Evolutionary conservation across 208 protist species (phyloP), one percentile per base, ranked within the genome.

Genomic region (Trypanosomatidae sp.): DNA sequence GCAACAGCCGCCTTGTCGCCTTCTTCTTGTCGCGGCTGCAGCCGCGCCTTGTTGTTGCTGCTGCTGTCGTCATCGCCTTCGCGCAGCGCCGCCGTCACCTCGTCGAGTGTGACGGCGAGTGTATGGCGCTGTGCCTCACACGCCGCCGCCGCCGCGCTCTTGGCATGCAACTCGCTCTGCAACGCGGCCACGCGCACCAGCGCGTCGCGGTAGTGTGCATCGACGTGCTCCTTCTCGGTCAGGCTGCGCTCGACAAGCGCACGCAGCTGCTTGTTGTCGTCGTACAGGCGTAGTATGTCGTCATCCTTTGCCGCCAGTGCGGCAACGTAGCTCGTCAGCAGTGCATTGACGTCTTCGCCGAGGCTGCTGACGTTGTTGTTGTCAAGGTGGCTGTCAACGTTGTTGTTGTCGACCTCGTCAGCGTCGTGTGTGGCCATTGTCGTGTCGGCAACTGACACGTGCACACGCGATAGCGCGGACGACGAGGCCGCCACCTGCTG

Each of bases 221-320:
- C 72, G 4, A 73, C 46, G 20, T 86, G 72, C 38, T 81, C 61
- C 11, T 61, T 56, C 3, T 46, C 46, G 16, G 39, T 40, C 21
- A 71, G 48, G 20, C 49, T 51, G 13, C 67, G 70, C 48, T 79
- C 63, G 23, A 76, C 56, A n/a, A 82, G 46, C n/a, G 42, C 45
- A 25, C 65, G 62, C 59, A 87, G 60, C 8, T 67, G 63, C 44
- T 70, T 75, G 50, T 91, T 86, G 40, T 84, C 76, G 20, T 61
- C 61, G 49, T 71, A 90, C 11, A 86, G 40, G 22, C 70, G 62
- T 30, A 85, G 74, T 3, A 83, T 83, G 45, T 89, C 80, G 8
- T 71, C 58, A 46, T 89, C 80, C 44, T 89, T 89, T 21, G 66
- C 62, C 6, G 53, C 59, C 37, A 89, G 59, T 6, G 78, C 65